phyloP scores from a whole-genome alignment of 2,329 filamentous ascomycete species.

The Fusarium verrucosum region DNA sequence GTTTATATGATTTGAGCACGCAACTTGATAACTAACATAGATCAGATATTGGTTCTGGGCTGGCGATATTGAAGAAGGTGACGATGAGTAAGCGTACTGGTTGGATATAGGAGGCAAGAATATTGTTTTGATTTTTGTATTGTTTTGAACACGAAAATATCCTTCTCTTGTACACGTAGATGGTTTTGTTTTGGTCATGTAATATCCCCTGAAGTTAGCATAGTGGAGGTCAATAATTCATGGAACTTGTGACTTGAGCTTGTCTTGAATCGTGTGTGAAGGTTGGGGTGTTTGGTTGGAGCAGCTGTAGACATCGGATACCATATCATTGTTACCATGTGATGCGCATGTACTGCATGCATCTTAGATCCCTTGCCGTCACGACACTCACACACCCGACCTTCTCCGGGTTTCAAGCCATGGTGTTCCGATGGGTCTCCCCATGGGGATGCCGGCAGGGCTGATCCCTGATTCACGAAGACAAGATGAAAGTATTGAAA shows the following conservation, averaged over 20 bases:
- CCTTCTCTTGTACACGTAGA: constrained; percentile 29
- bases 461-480: background rate
- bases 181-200: constrained; percentile 24
- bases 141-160: background rate
- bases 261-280: background rate
- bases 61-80: constrained; percentile 24
- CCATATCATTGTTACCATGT: background rate
- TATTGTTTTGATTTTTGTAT: background rate
- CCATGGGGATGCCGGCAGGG: constrained; percentile 12
- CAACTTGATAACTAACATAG: constrained; percentile 21
- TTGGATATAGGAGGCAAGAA: background rate
- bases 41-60: constrained; percentile 46
- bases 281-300: background rate
- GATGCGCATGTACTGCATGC: background rate
- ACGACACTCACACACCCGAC: constrained; percentile 3
- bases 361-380: background rate
- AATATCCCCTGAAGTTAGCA: constrained; percentile 35
- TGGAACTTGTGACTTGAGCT: constrained; percentile 12
- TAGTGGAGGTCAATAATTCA: constrained; percentile 26
- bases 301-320: background rate
- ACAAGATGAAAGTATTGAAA: background rate
- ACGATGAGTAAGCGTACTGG: constrained; percentile 8
- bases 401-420: constrained; percentile 16
- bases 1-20: background rate
- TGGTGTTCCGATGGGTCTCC: constrained; percentile 4